Conservation (phyloP, 176 grass and related monocot species). For the Zoysia pacifica region DNA sequence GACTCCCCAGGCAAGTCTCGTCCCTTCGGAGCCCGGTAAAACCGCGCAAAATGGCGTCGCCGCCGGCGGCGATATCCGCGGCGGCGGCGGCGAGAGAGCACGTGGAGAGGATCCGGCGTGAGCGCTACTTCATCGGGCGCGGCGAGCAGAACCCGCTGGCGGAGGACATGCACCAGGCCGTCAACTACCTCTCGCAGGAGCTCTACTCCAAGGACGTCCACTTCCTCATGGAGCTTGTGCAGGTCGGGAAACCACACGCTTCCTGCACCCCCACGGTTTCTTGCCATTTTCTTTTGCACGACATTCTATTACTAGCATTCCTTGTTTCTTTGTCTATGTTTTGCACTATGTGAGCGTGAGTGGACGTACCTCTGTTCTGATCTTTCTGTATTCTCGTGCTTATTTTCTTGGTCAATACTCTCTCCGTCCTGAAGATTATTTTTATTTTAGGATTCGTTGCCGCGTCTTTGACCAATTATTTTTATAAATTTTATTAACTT, state of each 20-base stretch:
- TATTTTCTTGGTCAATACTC: no score
- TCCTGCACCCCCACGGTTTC: neutral
- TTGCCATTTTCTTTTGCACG: neutral
- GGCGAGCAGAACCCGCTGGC: slow-evolving; percentile 65
- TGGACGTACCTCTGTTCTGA: no score
- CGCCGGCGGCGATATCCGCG: neutral
- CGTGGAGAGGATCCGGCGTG: slow-evolving; percentile 60
- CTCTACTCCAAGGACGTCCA: slow-evolving; percentile 88
- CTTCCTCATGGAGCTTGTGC: slow-evolving; percentile 88
- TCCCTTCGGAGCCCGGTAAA: neutral
- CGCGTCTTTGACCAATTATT: no score
- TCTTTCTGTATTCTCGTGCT: no score
- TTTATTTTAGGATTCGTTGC: no score
- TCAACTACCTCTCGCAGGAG: slow-evolving; percentile 64
- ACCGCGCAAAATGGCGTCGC: slow-evolving; percentile 17
- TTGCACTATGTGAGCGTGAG: neutral
- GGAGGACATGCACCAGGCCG: slow-evolving; percentile 76
- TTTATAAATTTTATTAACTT: no score
- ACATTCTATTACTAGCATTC: neutral
- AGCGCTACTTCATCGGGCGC: slow-evolving; percentile 64
- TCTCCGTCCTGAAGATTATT: no score
- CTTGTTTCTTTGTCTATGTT: neutral
- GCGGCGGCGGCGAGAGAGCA: slow-evolving; percentile 41
- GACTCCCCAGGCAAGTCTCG: neutral
- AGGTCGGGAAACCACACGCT: slow-evolving; percentile 32